These are phyloP conservation scores for Plectosphaerella cucumerina DNA, from an alignment of 2,329 filamentous ascomycete species.

Conservation along the genomic window DNA sequence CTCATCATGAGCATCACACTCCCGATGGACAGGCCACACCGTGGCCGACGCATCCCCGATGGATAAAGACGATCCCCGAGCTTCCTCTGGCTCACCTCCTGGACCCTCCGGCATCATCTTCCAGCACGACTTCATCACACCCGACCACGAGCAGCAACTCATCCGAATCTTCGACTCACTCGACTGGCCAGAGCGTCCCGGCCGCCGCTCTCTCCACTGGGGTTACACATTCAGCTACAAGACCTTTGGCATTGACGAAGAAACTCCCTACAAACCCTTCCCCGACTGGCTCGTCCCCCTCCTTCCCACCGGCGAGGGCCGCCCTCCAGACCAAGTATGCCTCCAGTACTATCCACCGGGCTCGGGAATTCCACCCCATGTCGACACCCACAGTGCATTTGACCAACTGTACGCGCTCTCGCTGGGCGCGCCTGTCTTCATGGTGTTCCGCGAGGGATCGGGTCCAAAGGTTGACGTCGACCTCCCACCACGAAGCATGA, in stretches of 20 bases:
- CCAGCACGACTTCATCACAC: slow-evolving; percentile 42
- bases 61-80: no score
- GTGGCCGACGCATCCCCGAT: no score
- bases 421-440: slow-evolving; percentile 35
- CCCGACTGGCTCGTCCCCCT: slow-evolving; percentile 46
- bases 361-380: slow-evolving; percentile 56
- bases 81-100: no score
- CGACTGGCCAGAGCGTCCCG: slow-evolving; percentile 40
- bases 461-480: slow-evolving; percentile 37
- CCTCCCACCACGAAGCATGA: slow-evolving; percentile 42
- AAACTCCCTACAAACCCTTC: slow-evolving; percentile 44
- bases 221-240: slow-evolving; percentile 57
- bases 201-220: slow-evolving; percentile 48
- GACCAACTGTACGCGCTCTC: slow-evolving; percentile 42
- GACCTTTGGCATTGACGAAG: slow-evolving; percentile 49
- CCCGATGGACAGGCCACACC: no score
- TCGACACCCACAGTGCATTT: slow-evolving; percentile 45
- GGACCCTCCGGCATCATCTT: slow-evolving; percentile 34
- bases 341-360: slow-evolving; percentile 58
- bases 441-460: slow-evolving; percentile 34
- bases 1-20: no score
- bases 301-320: slow-evolving; percentile 36
- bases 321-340: slow-evolving; percentile 53
- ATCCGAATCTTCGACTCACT: slow-evolving; percentile 41
- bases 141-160: slow-evolving; percentile 38